Evolutionary conservation across 495 filamentous ascomycete genomes (phyloP).

Genomic region (Tuber aestivum): DNA sequence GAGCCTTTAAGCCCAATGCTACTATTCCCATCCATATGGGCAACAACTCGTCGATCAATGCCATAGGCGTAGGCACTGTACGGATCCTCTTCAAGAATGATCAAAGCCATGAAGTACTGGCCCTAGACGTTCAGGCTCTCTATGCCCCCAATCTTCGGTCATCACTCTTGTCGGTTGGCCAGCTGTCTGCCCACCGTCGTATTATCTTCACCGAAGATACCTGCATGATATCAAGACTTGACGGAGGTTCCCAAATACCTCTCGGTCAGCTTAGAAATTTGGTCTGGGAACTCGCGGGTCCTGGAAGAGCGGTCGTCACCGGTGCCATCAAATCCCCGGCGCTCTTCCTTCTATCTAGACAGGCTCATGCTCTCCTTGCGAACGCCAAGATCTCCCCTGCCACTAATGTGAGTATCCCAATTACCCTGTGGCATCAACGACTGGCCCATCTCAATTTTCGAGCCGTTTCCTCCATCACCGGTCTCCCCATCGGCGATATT

Average conservation of each 20-base stretch:
- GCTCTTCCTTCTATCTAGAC: background rate
- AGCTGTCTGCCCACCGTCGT: background rate
- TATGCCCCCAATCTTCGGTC: background rate
- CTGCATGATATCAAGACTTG: background rate
- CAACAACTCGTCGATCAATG: background rate
- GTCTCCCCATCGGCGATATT: too few relatives aligned
- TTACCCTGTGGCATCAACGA: too few relatives aligned
- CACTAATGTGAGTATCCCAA: too few relatives aligned
- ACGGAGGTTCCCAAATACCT: background rate
- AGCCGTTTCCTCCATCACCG: too few relatives aligned
- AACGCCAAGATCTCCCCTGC: background rate
- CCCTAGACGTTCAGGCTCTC: constrained; percentile 5
- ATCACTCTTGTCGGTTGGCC: constrained; percentile 6
- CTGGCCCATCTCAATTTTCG: too few relatives aligned
- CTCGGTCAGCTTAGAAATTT: background rate
- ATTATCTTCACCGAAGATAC: background rate
- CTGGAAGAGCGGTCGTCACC: background rate
- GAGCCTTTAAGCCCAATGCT: background rate
- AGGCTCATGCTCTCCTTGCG: background rate
- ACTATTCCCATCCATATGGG: background rate
- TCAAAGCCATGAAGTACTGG: background rate
- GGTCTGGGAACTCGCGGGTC: background rate
- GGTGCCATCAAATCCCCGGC: background rate
- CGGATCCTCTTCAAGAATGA: background rate
- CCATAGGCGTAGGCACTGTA: background rate